phyloP scores from a whole-genome alignment of 2,329 filamentous ascomycete genomes.

The Beauveria australis region DNA sequence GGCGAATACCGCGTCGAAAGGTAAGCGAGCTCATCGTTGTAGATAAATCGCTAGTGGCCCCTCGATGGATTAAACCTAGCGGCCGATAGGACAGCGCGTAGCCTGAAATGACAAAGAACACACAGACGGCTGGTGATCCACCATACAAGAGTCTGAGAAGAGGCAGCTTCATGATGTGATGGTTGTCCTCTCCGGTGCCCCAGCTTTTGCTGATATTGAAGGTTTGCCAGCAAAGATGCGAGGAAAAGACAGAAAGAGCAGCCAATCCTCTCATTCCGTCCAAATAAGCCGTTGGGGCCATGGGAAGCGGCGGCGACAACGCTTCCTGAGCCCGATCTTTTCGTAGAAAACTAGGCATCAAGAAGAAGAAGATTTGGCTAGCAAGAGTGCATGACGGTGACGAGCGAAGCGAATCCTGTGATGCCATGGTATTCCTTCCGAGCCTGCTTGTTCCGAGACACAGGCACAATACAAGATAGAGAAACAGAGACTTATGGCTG shows the following conservation, averaged over 20 bases:
- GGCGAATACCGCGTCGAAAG: constrained; percentile 43
- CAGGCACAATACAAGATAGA: background rate
- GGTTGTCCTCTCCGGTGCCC: constrained; percentile 36
- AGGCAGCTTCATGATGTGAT: constrained; percentile 42
- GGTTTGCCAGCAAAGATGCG: constrained; percentile 46
- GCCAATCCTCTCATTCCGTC: constrained; percentile 51
- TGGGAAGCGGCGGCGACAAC: constrained; percentile 29
- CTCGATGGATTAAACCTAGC: constrained; percentile 23
- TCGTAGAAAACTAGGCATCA: constrained; percentile 45
- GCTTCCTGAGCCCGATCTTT: constrained; percentile 33
- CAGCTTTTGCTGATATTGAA: constrained; percentile 44
- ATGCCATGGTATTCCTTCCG: background rate
- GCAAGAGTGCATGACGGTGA: background rate
- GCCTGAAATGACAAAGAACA: constrained; percentile 52
- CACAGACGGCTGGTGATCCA: constrained; percentile 47
- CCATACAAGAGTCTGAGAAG: constrained; percentile 46
- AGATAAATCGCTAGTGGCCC: constrained; percentile 30
- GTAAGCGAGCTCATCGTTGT: constrained; percentile 42
- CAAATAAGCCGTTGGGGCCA: constrained; percentile 48
- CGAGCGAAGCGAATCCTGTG: background rate
- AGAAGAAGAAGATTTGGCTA: constrained; percentile 28
- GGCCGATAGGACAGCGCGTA: constrained; percentile 39
- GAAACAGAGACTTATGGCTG: background rate
- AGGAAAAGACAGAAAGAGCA: constrained; percentile 48
- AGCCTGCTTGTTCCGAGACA: background rate